Conservation (phyloP, 140 eudicot genomes). For the Flaveria floridana region DNA sequence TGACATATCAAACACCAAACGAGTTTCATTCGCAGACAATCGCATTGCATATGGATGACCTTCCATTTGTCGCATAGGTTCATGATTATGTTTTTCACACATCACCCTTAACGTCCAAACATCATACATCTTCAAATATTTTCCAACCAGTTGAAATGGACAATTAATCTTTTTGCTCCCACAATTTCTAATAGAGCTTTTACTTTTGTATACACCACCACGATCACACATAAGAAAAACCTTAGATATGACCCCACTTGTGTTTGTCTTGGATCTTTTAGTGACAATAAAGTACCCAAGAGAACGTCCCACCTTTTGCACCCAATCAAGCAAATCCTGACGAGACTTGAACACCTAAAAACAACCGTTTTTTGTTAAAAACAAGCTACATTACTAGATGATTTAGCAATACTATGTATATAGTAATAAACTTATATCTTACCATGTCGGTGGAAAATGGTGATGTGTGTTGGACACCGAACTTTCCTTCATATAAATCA, state of each 20-base stretch:
- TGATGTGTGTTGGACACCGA: neutral
- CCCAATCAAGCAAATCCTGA: slow-evolving; percentile 28
- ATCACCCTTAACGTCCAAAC: slow-evolving; percentile 26
- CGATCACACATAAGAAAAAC: slow-evolving; percentile 21
- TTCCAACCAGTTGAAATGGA: slow-evolving; percentile 24
- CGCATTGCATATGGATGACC: slow-evolving; percentile 29
- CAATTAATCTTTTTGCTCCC: slow-evolving; percentile 23
- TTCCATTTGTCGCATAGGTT: slow-evolving; percentile 20
- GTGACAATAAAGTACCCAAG: slow-evolving; percentile 28
- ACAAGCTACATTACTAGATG: neutral
- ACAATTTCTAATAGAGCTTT: slow-evolving; percentile 2
- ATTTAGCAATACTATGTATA: neutral
- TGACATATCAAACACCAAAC: slow-evolving; percentile 19
- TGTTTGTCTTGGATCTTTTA: slow-evolving; percentile 4
- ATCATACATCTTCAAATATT: neutral
- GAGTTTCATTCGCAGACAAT: slow-evolving; percentile 21
- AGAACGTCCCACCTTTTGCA: slow-evolving; percentile 16
- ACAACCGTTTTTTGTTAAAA: neutral
- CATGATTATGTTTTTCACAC: slow-evolving; percentile 35
- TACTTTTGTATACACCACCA: slow-evolving; percentile 21
- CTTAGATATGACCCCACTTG: slow-evolving; percentile 10
- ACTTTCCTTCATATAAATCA: slow-evolving; percentile 4
- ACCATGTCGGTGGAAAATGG: slow-evolving; percentile 25
- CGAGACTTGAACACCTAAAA: slow-evolving; percentile 21
- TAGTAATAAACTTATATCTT: slow-evolving; percentile 10